Evolutionary conservation across 108 stramenopile genomes (phyloP), one percentile per base, ranked within the genome.

Genomic region (Fragilaria crotonensis): DNA sequence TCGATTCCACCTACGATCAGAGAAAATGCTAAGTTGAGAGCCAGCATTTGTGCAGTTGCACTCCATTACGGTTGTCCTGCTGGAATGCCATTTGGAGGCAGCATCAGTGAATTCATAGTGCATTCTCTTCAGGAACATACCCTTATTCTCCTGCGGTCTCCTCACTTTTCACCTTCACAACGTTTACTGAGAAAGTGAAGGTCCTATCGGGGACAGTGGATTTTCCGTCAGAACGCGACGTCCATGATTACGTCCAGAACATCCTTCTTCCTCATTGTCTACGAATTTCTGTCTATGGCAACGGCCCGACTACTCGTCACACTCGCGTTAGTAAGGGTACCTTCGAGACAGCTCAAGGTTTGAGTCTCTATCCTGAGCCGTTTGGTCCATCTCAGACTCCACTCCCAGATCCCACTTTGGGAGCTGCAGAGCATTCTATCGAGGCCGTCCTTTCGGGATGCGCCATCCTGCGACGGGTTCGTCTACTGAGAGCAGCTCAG

Each of bases 221-320:
- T 2, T 23, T 68, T n/a, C 72, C 72, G 9, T 28, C n/a, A n/a
- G n/a, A 51, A 17, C 18, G 30, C 11, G 56, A 64, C 4, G 17
- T 75, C 18, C n/a, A 36, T n/a, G 33, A 76, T 14, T 90, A 90
- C 59, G 63, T 84, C 33, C 67, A 68, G 32, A 52, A 57, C 0
- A 62, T 68, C 20, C 64, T 90, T 19, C 56, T 90, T 33, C 89
- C 89, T n/a, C 85, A 87, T 66, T 90, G 89, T 33, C 68, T 90
- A 20, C 66, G 70, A 28, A 67, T 87, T 19, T 87, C 84, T 63
- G 32, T 90, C 19, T 58, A 68, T 21, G 80, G 80, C 18, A 77
- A 81, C 47, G 70, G 73, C 23, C 54, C 70, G 4, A 30, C 33
- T 19, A 61, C 57, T 4, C 48, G 49, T 19, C 47, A 68, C n/a